Percentiles rank a stretch among this genome's conserved stretches.
Evolutionary conservation across 331 rosid genomes (phyloP).

Genomic region (Quercus phellos): DNA sequence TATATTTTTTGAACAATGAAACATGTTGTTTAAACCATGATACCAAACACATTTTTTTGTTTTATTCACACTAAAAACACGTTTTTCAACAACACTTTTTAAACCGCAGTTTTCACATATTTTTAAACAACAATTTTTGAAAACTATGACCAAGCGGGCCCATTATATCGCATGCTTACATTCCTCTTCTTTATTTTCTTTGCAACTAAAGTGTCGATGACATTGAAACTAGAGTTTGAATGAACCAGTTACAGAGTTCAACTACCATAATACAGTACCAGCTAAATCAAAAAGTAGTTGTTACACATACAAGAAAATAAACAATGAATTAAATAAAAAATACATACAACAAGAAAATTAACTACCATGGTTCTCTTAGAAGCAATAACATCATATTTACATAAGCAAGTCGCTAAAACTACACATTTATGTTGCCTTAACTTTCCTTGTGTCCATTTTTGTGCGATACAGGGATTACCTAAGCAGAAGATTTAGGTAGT

Average conservation of each 20-base stretch:
- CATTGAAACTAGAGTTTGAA: not conserved
- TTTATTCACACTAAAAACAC: too few relatives aligned
- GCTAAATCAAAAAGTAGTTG: not conserved
- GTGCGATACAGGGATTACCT: conserved; percentile 22
- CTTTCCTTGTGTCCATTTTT: not conserved
- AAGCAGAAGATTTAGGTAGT: conserved; percentile 76
- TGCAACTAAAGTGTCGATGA: not conserved
- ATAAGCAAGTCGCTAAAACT: not conserved
- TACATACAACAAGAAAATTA: conserved; percentile 1
- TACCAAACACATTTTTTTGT: too few relatives aligned
- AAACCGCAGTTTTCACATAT: too few relatives aligned
- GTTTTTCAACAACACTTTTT: too few relatives aligned
- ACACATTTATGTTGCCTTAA: not conserved
- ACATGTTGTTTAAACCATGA: too few relatives aligned
- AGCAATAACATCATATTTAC: not conserved
- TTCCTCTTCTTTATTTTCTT: not conserved
- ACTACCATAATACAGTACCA: not conserved
- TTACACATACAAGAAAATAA: not conserved
- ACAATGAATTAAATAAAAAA: conserved; percentile 15
- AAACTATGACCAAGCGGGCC: too few relatives aligned
- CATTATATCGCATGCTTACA: not conserved
- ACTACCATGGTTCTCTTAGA: not conserved
- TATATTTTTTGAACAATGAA: too few relatives aligned
- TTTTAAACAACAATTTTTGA: too few relatives aligned
- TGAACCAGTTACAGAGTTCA: not conserved